These are phyloP conservation scores for Hirsutella minnesotensis DNA, from an alignment of 2,329 filamentous ascomycete species.

Conservation along the genomic window DNA sequence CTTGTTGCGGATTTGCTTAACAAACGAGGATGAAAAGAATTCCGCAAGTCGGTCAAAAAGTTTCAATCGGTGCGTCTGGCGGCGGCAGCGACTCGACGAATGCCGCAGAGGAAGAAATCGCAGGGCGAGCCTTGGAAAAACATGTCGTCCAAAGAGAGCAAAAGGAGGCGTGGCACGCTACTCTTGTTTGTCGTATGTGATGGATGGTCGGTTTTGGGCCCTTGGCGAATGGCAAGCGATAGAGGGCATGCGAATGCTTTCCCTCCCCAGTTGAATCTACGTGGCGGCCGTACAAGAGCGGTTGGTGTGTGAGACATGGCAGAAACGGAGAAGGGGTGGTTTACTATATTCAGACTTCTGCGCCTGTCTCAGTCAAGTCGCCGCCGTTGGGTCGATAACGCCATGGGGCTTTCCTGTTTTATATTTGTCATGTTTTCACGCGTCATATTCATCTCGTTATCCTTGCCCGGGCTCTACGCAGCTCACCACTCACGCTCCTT, in stretches of 20 bases:
- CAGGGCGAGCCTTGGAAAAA: conserved; percentile 3
- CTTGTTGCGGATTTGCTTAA: too few relatives aligned
- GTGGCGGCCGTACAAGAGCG: neutral
- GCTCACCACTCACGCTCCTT: conserved; percentile 2
- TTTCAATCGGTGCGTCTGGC: too few relatives aligned
- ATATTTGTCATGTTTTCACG: conserved; percentile 3
- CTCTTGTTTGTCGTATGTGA: neutral
- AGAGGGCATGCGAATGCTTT: neutral
- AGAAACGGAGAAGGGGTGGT: conserved; percentile 1
- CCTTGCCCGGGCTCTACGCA: neutral
- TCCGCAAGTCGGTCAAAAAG: too few relatives aligned
- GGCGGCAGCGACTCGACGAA: neutral
- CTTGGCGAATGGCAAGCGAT: neutral
- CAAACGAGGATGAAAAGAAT: too few relatives aligned
- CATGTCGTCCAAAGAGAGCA: neutral
- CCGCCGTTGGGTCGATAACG: neutral
- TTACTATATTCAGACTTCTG: conserved; percentile 2
- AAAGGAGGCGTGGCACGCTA: neutral
- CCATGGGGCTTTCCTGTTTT: neutral
- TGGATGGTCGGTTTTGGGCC: neutral
- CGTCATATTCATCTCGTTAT: conserved; percentile 1
- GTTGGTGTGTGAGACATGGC: neutral
- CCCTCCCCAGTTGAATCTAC: neutral
- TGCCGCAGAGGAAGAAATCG: neutral
- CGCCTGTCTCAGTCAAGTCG: neutral